Evolutionary conservation across 2,329 filamentous ascomycete species (phyloP).

Genomic region (Beauveria asiatica): DNA sequence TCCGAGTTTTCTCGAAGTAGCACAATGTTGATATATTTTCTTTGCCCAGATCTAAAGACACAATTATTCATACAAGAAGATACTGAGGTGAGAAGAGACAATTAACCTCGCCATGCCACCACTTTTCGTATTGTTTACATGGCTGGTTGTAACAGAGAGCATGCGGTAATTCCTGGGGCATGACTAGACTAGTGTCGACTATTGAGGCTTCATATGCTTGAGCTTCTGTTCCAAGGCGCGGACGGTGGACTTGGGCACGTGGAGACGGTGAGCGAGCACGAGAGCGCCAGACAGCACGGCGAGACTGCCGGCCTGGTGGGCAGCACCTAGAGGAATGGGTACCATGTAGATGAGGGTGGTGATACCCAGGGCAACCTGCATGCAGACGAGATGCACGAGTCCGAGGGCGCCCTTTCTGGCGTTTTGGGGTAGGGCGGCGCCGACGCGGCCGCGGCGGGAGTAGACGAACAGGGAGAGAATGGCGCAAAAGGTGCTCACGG

Average conservation of each 20-base stretch:
- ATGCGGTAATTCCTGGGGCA: background rate
- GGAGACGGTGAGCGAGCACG: slow-evolving; percentile 69
- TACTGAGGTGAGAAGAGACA: slow-evolving; percentile 8
- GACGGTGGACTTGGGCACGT: slow-evolving; percentile 59
- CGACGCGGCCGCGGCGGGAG: slow-evolving; percentile 55
- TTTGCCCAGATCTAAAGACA: background rate
- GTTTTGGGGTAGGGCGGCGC: slow-evolving; percentile 49
- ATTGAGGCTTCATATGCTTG: slow-evolving; percentile 28
- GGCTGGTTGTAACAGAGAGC: slow-evolving; percentile 6
- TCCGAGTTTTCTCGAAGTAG: background rate
- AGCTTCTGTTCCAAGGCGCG: slow-evolving; percentile 48
- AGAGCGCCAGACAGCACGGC: slow-evolving; percentile 76
- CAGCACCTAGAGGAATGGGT: slow-evolving; percentile 75
- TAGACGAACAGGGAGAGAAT: slow-evolving; percentile 77
- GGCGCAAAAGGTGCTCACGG: slow-evolving; percentile 77
- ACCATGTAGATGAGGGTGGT: slow-evolving; percentile 90
- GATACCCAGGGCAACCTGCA: slow-evolving; percentile 84
- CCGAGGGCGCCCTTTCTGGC: slow-evolving; percentile 65
- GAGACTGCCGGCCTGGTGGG: slow-evolving; percentile 86
- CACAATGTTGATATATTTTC: background rate
- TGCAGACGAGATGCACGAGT: slow-evolving; percentile 69
- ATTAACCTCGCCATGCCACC: background rate
- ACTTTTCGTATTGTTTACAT: background rate
- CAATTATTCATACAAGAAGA: slow-evolving; percentile 8
- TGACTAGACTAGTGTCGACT: background rate